phyloP scores from a whole-genome alignment of 345 rosid genomes.

The Eucalyptus curtisii region DNA sequence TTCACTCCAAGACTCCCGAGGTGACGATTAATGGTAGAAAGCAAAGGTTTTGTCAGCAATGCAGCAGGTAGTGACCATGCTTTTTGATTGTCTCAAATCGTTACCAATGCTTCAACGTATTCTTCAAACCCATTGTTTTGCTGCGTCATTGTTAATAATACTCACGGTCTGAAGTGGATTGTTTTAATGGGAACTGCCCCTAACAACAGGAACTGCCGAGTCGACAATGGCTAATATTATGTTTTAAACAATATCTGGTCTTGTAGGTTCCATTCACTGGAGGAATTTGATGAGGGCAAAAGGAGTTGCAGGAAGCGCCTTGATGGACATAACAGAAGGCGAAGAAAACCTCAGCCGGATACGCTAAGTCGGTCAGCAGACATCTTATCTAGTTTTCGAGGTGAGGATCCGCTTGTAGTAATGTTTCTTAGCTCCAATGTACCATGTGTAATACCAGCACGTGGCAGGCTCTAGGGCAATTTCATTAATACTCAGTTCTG shows the following conservation, averaged over 20 bases:
- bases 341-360: slow-evolving; percentile 41
- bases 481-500: background rate
- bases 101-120: background rate
- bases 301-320: slow-evolving; percentile 55
- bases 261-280: slow-evolving; percentile 36
- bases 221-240: background rate
- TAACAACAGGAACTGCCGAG: background rate
- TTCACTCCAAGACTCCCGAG: slow-evolving; percentile 69
- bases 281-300: slow-evolving; percentile 50
- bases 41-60: slow-evolving; percentile 89
- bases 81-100: background rate
- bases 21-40: slow-evolving; percentile 54
- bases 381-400: slow-evolving; percentile 24
- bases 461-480: background rate
- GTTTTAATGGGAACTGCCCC: background rate
- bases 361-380: slow-evolving; percentile 9
- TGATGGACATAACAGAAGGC: slow-evolving; percentile 41
- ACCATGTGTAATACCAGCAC: background rate
- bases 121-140: background rate
- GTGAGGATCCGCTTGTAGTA: background rate
- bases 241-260: background rate
- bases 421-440: background rate
- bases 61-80: slow-evolving; percentile 55
- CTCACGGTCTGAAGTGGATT: background rate
- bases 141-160: background rate